Conservation (phyloP, 805 yeast species). For the Candida insectorum region DNA sequence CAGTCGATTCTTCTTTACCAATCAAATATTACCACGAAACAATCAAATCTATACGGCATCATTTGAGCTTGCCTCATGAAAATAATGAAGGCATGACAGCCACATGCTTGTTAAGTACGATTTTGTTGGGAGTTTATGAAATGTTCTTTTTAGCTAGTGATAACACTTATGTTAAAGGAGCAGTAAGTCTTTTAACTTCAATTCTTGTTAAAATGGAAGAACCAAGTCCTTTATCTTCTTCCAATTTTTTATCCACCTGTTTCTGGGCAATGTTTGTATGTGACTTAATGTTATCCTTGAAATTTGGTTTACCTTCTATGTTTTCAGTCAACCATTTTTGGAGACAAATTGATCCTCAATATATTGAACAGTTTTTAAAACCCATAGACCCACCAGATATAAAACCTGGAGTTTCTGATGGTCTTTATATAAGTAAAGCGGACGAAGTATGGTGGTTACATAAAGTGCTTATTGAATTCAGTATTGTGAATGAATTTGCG, state of each 20-base stretch:
- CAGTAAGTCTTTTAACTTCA: constrained; percentile 29
- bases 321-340: constrained; percentile 30
- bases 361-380: constrained; percentile 18
- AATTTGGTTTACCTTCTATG: constrained; percentile 27
- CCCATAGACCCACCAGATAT: not conserved
- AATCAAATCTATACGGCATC: constrained; percentile 28
- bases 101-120: constrained; percentile 36
- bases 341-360: constrained; percentile 30
- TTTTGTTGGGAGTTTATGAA: constrained; percentile 36
- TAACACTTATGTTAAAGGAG: constrained; percentile 36
- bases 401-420: constrained; percentile 1
- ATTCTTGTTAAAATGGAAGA: constrained; percentile 18
- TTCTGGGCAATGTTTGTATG: constrained; percentile 36
- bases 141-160: constrained; percentile 36
- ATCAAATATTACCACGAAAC: constrained; percentile 36
- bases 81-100: constrained; percentile 25
- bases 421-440: constrained; percentile 12
- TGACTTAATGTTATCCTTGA: constrained; percentile 33
- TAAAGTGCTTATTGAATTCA: constrained; percentile 24
- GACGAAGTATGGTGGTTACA: constrained; percentile 34
- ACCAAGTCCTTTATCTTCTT: constrained; percentile 17
- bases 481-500: constrained; percentile 28
- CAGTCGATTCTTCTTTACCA: constrained; percentile 27
- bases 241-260: constrained; percentile 30
- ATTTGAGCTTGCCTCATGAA: constrained; percentile 21